Base-by-base conservation (phyloP, 1,284 basidiomycete species). In the Athelia psychrophila region DNA sequence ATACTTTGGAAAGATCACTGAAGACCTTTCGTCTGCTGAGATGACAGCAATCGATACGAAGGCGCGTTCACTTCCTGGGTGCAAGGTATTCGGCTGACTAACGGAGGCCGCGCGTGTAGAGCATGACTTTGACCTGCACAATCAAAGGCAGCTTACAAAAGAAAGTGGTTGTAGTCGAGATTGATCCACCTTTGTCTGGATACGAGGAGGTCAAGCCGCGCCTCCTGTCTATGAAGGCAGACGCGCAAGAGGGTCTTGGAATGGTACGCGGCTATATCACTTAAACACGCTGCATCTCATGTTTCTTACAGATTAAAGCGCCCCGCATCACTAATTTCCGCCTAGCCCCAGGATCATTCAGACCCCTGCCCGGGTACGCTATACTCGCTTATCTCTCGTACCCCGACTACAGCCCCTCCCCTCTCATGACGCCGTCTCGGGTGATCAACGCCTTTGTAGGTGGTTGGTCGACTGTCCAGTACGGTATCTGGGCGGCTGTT, bases 181-280 rank as follows among this genome's bases (percentile, higher is more conserved):
- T 79, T 51, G 70, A 77, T 49, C 77, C 76, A 2, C 75, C 76
- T 9, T 64, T 79, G 5, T 50, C 65, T 5, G 73, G 74, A 2
- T 78, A 78, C 60, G 75, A 77, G 33, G 77, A 78, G 56, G 77
- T 78, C 44, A 77, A 77, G 58, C 75, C 76, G 4, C 71, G 77
- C 9, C 60, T 79, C 16, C 62, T 78, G 44, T 58, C 58, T 40
- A 79, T 78, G 76, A 77, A 77, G 58, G 67, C 65, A 9, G 75
- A 77, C 48, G 77, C 77, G 9, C 73, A 78, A 55, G 74, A 75
- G 59, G 63, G 69, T 0, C 67, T 79, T 6, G 77, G 77, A 15
- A 76, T 76, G 70, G 77, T 78, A 51, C 15, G 13, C 36, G 5
- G 27, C 27, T 20, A n/a, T 15, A 13, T 35, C 8, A n/a, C n/a